These are phyloP conservation scores for Nitzschia putrida DNA, from an alignment of 108 stramenopile genomes.

Conservation along the genomic window DNA sequence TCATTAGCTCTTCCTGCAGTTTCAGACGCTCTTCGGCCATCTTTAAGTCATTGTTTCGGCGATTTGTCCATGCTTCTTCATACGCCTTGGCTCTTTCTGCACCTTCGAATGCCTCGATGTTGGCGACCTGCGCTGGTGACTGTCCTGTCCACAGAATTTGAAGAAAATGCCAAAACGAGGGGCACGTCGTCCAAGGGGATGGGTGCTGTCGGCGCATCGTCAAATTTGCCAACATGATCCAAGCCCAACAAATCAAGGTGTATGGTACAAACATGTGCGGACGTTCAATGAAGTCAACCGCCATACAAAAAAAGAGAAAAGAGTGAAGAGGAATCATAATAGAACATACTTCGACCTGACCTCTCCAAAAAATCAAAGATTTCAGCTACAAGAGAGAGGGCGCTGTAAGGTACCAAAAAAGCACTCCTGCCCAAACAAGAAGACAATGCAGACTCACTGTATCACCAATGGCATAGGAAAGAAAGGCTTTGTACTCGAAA, in stretches of 20 bases:
- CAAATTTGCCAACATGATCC: constrained; percentile 73
- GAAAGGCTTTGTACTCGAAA: constrained; percentile 45
- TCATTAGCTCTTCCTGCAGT: constrained; percentile 45
- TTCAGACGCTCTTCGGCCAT: constrained; percentile 47
- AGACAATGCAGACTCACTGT: constrained; percentile 1
- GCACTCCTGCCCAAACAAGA: background rate
- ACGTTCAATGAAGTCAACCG: constrained; percentile 56
- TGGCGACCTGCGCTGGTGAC: constrained; percentile 3
- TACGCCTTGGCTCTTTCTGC: constrained; percentile 27
- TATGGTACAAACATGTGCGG: constrained; percentile 63
- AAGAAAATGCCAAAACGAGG: constrained; percentile 58
- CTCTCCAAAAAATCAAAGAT: constrained; percentile 75
- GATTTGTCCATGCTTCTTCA: constrained; percentile 26
- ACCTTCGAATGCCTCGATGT: constrained; percentile 41
- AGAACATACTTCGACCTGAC: constrained; percentile 60
- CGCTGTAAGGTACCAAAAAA: background rate
- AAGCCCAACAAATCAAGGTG: constrained; percentile 55
- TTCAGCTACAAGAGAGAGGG: background rate
- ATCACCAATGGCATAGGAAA: constrained; percentile 25
- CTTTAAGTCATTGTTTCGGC: constrained; percentile 17
- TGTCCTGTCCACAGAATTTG: constrained; percentile 34
- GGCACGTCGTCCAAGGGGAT: constrained; percentile 70
- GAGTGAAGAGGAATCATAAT: constrained; percentile 69
- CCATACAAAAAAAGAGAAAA: constrained; percentile 52
- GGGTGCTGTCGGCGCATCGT: constrained; percentile 58